Evolutionary conservation across 768 basidiomycete genomes (phyloP), one percentile per base, ranked within the genome.

Genomic region (Trametes coccinea): DNA sequence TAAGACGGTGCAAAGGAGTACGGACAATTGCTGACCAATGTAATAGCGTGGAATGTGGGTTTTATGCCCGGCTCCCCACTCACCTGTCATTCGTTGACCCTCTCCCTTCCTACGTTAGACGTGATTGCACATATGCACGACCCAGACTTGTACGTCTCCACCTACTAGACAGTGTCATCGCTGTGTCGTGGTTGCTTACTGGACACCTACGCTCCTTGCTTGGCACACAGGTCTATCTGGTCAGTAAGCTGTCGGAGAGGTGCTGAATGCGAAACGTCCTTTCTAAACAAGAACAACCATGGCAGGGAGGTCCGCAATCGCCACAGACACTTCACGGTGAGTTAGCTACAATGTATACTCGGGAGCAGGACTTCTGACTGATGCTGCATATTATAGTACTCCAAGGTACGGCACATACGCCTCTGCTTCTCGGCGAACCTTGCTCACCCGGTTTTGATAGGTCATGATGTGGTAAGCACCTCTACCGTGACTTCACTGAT

Each of bases 251-350:
- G 27, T 37, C 40, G 59, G 49, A 66, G 63, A 56, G 53, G 66
- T 65, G 66, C 48, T 62, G n/a, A 53, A 46, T 61, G 46, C 45
- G 46, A 41, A 14, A 50, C 54, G 63, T 33, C 59, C 34, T 49
- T 46, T 69, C 62, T 27, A 7, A 17, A 16, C 30, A 44, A 53
- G 60, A 52, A 59, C 66, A 46, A 22, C 9, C 51, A 63, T 62
- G 65, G 29, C 72, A 92, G 91, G 94, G 95, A 98, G 77, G 95
- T 98, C 16, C 82, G 95, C 60, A 88, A 89, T 65, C 85, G 85
- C 72, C 84, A 89, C 73, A 83, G 89, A 52, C 88, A 95, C 67
- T 96, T 95, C 69, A 90, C 93, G 43, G 90, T 90, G 63, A 52
- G 87, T 77, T 2, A 16, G 8, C 27, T 22, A 37, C 37, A 4